Base-by-base conservation (phyloP, 371 early-diverging fungal species). In the Mucor saturninus region DNA sequence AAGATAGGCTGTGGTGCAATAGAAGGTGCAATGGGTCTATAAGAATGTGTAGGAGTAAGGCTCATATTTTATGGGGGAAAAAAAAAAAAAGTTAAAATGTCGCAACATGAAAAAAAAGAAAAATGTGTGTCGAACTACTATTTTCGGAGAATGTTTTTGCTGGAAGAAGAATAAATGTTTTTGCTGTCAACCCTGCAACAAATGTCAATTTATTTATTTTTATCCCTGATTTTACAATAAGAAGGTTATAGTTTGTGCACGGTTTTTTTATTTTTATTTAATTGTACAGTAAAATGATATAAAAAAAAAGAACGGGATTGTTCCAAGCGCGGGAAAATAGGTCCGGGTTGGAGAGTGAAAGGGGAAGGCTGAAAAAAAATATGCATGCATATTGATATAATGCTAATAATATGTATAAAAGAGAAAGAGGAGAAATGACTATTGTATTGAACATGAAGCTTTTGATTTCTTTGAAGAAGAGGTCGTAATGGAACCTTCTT, bases 1-100 rank as follows among this genome's bases (percentile, higher is more conserved):
- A 61, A 15, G 43, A 69, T 54, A 5, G 46, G 58, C 0, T 57
- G 54, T 28, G 54, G 62, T 3, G 67, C 40, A 30, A 38, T 7
- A 29, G 65, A 69, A 61, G 69, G 69, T 9, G 65, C 65, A 51
- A 69, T 69, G 21, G 70, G 54, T 31, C 70, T 45, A 62, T 54
- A 69, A 8, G 55, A 32, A 42, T n/a, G 40, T 5, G 39, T 4
- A 37, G 54, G 28, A 38, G 40, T 31, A 31, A 45, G 26, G 45
- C 46, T 31, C 53, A 58, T 59, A 13, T 37, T 30, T 8, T 26
- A 42, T 45, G 13, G 9, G 46, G 14, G 38, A 30, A 5, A 32
- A 46, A 49, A 42, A 40, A 42, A 50, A 38, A 45, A 61, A 54
- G 45, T 45, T 35, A 45, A 54, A 45, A 35, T 35, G 28, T 45